Percentiles rank a stretch among this genome's conserved stretches.
Evolutionary conservation across 108 stramenopile genomes (phyloP).

Genomic region (Discostella pseudostelligera): DNA sequence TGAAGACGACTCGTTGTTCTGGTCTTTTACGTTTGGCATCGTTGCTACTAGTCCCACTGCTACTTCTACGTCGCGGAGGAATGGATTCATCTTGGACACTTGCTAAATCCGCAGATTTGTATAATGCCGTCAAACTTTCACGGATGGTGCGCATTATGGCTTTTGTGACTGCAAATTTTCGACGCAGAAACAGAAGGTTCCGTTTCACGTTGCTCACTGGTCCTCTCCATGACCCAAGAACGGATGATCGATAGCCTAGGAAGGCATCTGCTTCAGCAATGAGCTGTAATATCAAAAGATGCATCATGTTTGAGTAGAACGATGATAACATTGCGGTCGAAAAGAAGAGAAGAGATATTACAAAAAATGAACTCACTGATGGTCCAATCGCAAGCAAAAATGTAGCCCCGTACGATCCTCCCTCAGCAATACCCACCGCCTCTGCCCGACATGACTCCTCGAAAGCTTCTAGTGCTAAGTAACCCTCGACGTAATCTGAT

Average conservation of each 20-base stretch:
- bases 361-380: constrained; percentile 23
- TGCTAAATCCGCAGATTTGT: constrained; percentile 38
- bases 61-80: too few species aligned
- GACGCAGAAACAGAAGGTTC: constrained; percentile 18
- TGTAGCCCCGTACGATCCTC: constrained; percentile 38
- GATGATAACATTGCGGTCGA: too few species aligned
- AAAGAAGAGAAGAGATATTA: background rate
- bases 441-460: constrained; percentile 32
- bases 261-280: constrained; percentile 45
- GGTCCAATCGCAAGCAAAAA: constrained; percentile 48
- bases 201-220: constrained; percentile 30
- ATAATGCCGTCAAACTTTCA: constrained; percentile 28
- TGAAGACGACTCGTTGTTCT: constrained; percentile 9
- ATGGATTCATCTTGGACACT: too few species aligned
- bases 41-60: background rate
- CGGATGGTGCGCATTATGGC: constrained; percentile 24
- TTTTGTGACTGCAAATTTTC: constrained; percentile 26
- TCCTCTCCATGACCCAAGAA: constrained; percentile 41
- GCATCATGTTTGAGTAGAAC: too few species aligned
- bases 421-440: constrained; percentile 40
- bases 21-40: background rate
- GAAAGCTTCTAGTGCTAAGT: constrained; percentile 34
- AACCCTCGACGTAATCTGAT: constrained; percentile 44
- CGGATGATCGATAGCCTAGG: constrained; percentile 36
- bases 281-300: constrained; percentile 18